Evolutionary conservation across 306 rosid genomes (phyloP).

Genomic region (Benincasa hispida): DNA sequence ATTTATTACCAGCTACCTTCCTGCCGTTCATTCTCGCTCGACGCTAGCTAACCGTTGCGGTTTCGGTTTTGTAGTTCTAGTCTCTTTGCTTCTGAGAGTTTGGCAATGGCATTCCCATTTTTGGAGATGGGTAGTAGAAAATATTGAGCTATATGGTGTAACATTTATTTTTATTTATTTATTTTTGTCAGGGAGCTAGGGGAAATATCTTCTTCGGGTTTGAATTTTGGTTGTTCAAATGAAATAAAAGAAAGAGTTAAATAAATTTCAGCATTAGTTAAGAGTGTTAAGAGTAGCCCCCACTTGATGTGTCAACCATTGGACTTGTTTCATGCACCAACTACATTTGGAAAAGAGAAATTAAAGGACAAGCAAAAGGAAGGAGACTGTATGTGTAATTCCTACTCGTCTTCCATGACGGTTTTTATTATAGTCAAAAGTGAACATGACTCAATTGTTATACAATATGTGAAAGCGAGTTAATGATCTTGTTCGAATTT

Average conservation of each 20-base stretch:
- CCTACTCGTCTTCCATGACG: too few relatives aligned
- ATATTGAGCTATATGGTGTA: too few relatives aligned
- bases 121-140: too few relatives aligned
- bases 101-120: too few relatives aligned
- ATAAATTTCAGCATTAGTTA: neutral
- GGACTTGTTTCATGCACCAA: constrained; percentile 1
- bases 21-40: neutral
- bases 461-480: too few relatives aligned
- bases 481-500: too few relatives aligned
- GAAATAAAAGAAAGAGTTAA: neutral
- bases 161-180: too few relatives aligned
- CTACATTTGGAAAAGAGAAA: neutral
- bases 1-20: neutral
- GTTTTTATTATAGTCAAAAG: too few relatives aligned
- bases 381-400: neutral
- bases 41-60: neutral
- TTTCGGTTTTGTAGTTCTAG: neutral
- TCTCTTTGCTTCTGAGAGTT: too few relatives aligned
- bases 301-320: neutral
- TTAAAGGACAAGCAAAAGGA: neutral
- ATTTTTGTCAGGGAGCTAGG: neutral
- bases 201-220: neutral
- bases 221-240: neutral
- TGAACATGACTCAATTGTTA: too few relatives aligned
- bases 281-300: neutral